Evolutionary conservation across 768 basidiomycete genomes (phyloP).

Genomic region (Mycena metata): DNA sequence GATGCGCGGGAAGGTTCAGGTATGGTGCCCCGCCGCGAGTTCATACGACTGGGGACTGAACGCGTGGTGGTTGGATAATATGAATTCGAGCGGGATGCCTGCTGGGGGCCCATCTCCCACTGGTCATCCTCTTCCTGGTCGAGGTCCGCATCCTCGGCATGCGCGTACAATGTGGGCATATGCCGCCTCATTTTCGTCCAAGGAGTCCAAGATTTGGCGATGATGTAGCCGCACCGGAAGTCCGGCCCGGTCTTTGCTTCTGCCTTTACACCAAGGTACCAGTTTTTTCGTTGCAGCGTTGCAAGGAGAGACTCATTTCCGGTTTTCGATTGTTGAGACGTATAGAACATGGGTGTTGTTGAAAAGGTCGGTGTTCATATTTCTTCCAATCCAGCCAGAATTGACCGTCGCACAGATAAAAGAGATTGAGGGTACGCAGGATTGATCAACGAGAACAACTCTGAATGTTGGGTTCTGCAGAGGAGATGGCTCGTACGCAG

Average conservation of each 20-base stretch:
- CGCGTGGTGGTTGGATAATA: slow-evolving; percentile 50
- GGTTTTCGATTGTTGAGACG: too few species aligned
- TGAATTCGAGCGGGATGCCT: slow-evolving; percentile 51
- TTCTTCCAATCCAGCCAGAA: slow-evolving; percentile 21
- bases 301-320: too few species aligned
- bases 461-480: slow-evolving; percentile 52
- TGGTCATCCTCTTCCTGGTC: slow-evolving; percentile 63
- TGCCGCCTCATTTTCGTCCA: slow-evolving; percentile 62
- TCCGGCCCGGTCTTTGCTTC: too few species aligned
- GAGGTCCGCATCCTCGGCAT: slow-evolving; percentile 69
- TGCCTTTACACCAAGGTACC: too few species aligned
- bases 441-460: not conserved
- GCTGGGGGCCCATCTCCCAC: slow-evolving; percentile 56
- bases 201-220: too few species aligned
- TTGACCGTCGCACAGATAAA: slow-evolving; percentile 73
- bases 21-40: slow-evolving; percentile 44
- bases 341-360: slow-evolving; percentile 84
- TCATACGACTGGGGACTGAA: slow-evolving; percentile 44
- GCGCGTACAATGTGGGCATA: slow-evolving; percentile 77
- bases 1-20: slow-evolving; percentile 39
- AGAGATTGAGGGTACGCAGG: slow-evolving; percentile 88
- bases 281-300: too few species aligned
- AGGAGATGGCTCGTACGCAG: slow-evolving; percentile 98
- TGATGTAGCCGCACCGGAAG: too few species aligned
- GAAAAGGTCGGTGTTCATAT: slow-evolving; percentile 76